These are phyloP conservation scores for Tremella fuciformis DNA, from an alignment of 768 basidiomycete genomes.

Conservation along the genomic window DNA sequence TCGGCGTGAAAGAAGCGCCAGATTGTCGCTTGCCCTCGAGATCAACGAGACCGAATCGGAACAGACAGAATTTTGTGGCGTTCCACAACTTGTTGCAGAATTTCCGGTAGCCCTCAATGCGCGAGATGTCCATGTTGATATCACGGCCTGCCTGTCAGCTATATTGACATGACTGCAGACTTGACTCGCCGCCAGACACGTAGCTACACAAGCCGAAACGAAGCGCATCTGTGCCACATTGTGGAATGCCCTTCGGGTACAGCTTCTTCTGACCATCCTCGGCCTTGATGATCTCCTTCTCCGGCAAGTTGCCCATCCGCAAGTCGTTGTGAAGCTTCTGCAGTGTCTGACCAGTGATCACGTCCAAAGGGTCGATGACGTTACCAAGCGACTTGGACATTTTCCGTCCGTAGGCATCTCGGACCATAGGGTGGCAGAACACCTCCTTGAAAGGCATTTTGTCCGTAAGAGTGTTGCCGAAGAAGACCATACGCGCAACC, in stretches of 20 bases:
- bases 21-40: conserved; percentile 42
- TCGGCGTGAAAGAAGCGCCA: conserved; percentile 67
- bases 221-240: conserved; percentile 95
- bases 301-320: conserved; percentile 85
- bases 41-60: conserved; percentile 71
- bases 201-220: conserved; percentile 94
- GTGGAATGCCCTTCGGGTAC: conserved; percentile 97
- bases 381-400: conserved; percentile 99
- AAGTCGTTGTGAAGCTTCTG: conserved; percentile 81
- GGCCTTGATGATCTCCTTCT: conserved; percentile 86
- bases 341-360: conserved; percentile 78
- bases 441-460: conserved; percentile 93
- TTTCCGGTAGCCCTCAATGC: conserved; percentile 97
- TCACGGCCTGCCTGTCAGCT: conserved; percentile 67
- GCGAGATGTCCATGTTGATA: conserved; percentile 91
- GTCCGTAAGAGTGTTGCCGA: conserved; percentile 83
- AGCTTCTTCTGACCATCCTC: conserved; percentile 96
- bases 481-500: conserved; percentile 97
- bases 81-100: conserved; percentile 99
- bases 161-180: not conserved
- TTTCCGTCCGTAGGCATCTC: conserved; percentile 96
- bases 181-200: conserved; percentile 70
- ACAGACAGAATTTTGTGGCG: conserved; percentile 98
- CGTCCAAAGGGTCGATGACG: conserved; percentile 93
- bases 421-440: conserved; percentile 96